Evolutionary conservation across 139 green algal genomes (phyloP).

Genomic region (Chlamydomonas eustigma): DNA sequence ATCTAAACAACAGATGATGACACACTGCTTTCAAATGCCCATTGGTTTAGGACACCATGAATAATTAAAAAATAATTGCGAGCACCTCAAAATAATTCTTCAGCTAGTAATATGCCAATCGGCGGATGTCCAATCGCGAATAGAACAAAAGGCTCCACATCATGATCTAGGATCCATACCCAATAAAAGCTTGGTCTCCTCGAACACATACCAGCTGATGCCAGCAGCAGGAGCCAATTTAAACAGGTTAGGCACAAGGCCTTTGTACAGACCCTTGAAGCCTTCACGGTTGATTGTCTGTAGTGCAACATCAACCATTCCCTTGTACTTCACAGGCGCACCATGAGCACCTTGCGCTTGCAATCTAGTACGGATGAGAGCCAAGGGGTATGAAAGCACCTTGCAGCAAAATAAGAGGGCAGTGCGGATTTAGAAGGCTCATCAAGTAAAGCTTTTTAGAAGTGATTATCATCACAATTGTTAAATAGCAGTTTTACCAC

Average conservation of each 20-base stretch:
- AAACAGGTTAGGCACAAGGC: constrained; percentile 79
- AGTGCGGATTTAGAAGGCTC: too few relatives aligned
- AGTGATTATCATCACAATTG: too few relatives aligned
- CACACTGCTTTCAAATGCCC: too few relatives aligned
- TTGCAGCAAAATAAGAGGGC: constrained; percentile 36
- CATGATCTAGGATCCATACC: constrained; percentile 5
- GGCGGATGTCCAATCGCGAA: too few relatives aligned
- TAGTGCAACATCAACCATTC: constrained; percentile 73
- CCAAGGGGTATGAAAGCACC: constrained; percentile 80
- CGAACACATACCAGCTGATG: constrained; percentile 86
- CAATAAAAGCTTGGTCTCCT: constrained; percentile 64
- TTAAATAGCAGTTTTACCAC: too few relatives aligned
- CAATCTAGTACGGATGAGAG: constrained; percentile 76
- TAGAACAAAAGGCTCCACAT: too few relatives aligned
- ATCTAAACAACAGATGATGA: too few relatives aligned
- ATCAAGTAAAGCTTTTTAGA: too few relatives aligned
- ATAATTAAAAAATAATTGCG: too few relatives aligned
- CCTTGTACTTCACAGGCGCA: constrained; percentile 59
- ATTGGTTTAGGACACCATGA: too few relatives aligned
- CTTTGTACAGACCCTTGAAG: constrained; percentile 61
- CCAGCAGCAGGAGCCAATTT: constrained; percentile 84
- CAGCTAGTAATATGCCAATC: too few relatives aligned
- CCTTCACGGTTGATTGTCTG: constrained; percentile 71
- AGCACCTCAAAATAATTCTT: too few relatives aligned
- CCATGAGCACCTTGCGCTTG: constrained; percentile 31